Base-by-base conservation (phyloP, 208 protist species). In the Trypanosoma cruzi region DNA sequence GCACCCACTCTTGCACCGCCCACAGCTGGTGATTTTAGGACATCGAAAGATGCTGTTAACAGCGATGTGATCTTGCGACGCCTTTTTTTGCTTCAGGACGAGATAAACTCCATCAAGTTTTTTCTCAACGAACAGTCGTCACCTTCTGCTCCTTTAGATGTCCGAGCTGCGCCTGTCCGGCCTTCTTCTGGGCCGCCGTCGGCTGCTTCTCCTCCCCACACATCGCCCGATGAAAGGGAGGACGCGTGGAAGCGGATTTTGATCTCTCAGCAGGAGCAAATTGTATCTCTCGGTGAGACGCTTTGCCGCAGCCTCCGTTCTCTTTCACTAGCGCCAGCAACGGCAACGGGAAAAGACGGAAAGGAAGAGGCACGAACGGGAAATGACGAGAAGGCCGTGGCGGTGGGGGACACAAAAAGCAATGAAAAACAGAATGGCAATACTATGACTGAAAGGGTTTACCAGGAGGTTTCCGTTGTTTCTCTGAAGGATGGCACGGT, bases 251-350 rank as follows among this genome's bases (percentile, higher is more conserved):
- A n/a, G 52, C 62, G 36, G n/a, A 49, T 59, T 22, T 26, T 68
- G 28, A 13, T 68, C 22, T 68, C 31, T 13, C 62, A 68, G 34
- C 62, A 68, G 34, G 20, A 16, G 20, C 48, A 68, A 34, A 59
- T 59, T 36, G 34, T 31, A 2, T 29, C 62, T 36, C 28, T 68
- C 29, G 32, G 50, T 49, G 34, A 58, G 18, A 6, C 62, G 8
- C 62, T 68, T 26, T 52, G 52, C 24, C 16, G 49, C 49, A 14
- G 36, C 16, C 48, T 68, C 22, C 5, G 32, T 1, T 29, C 48
- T 24, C 26, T 28, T n/a, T 3, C 48, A 40, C 20, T n/a, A 6
- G 42, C 4, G 11, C 13, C 14, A 59, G 5, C 29, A 36, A 22
- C 20, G 26, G 22, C 49, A 32, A 13, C 1, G 18, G 0, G 6